Conservation (phyloP, 805 yeast species). For the Saturnispora hagleri region DNA sequence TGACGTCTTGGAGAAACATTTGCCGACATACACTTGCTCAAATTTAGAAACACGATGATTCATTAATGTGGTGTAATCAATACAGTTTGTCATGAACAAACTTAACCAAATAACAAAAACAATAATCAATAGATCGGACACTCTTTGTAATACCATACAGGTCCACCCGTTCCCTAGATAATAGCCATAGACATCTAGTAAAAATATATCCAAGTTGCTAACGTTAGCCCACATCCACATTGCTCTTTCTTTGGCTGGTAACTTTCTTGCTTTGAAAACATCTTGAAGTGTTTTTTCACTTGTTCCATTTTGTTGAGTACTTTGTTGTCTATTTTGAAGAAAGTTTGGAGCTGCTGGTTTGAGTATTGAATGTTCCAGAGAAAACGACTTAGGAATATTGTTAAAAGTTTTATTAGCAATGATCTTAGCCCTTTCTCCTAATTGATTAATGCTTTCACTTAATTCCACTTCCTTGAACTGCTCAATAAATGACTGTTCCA, state of each 20-base stretch:
- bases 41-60: conserved; percentile 28
- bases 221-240: conserved; percentile 96
- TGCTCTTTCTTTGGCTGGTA: conserved; percentile 67
- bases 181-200: conserved; percentile 74
- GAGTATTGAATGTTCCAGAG: conserved; percentile 5
- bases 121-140: conserved; percentile 62
- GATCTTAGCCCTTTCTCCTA: conserved; percentile 22
- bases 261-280: conserved; percentile 23
- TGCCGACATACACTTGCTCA: conserved; percentile 35
- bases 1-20: conserved; percentile 39
- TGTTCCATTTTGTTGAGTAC: neutral
- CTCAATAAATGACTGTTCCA: conserved; percentile 15
- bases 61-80: conserved; percentile 42
- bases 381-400: conserved; percentile 18
- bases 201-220: conserved; percentile 78
- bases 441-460: conserved; percentile 15
- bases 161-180: conserved; percentile 78
- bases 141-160: conserved; percentile 61
- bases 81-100: conserved; percentile 72
- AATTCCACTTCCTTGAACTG: conserved; percentile 16
- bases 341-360: conserved; percentile 12
- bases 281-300: neutral
- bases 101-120: conserved; percentile 73
- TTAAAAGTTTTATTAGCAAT: conserved; percentile 22
- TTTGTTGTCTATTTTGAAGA: conserved; percentile 1